Percentiles rank a stretch among this genome's conserved stretches.
Conservation (phyloP, 176 grass and related monocot species). For the Cymbopogon citratus region DNA sequence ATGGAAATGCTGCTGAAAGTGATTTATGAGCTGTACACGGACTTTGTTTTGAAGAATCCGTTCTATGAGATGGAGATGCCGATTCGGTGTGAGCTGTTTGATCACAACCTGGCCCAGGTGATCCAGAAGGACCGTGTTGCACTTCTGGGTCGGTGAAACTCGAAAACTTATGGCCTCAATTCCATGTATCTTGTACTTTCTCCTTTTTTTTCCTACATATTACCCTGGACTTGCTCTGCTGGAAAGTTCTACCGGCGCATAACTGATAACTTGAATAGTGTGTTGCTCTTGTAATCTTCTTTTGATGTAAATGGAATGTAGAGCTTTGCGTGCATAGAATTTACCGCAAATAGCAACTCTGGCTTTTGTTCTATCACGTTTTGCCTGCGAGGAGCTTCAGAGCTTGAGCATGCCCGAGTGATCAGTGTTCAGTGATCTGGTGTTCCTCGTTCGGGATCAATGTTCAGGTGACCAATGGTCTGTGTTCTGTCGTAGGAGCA, state of each 20-base stretch:
- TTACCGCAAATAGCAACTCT: not conserved
- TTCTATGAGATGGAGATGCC: constrained; percentile 99
- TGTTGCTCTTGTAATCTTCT: too few relatives aligned
- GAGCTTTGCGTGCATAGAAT: too few relatives aligned
- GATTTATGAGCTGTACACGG: constrained; percentile 82
- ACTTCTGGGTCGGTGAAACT: constrained; percentile 63
- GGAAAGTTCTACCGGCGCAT: not conserved
- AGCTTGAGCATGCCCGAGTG: too few relatives aligned
- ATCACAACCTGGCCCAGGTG: constrained; percentile 72
- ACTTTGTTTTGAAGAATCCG: constrained; percentile 93
- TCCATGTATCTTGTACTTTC: not conserved
- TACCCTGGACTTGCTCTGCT: not conserved
- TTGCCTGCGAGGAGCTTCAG: too few relatives aligned
- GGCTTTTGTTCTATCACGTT: too few relatives aligned
- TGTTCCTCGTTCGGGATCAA: too few relatives aligned
- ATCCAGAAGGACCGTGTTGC: constrained; percentile 84
- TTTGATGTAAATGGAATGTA: not conserved
- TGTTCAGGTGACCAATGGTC: too few relatives aligned
- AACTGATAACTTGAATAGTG: not conserved
- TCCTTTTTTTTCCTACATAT: not conserved
- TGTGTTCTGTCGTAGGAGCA: too few relatives aligned
- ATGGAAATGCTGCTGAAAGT: constrained; percentile 77
- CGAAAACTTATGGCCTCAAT: not conserved
- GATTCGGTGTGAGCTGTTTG: constrained; percentile 91
- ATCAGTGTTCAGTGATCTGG: too few relatives aligned